Evolutionary conservation across 2,329 filamentous ascomycete species (phyloP), one percentile per base, ranked within the genome.

Genomic region (Aureobasidium leucospermi): DNA sequence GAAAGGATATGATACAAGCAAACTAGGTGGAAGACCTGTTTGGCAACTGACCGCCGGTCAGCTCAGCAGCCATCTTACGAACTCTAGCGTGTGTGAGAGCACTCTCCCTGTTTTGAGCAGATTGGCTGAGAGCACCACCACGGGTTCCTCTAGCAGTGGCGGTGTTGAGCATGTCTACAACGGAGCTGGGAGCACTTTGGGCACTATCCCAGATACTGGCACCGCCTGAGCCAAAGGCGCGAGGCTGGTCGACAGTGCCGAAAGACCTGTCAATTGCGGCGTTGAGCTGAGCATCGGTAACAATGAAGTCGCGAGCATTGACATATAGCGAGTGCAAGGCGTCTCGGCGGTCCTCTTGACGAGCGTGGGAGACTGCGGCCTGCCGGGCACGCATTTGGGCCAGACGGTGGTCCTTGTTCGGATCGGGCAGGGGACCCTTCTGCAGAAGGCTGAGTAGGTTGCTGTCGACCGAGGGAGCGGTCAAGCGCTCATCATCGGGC

Each of bases 281-380:
- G 66, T 88, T 82, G 36, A 99, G 81, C 71, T 96, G 87, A 53
- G 81, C 76, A 71, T 96, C 91, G 28, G 82, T 86, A 16, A 90
- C 86, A 70, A 99, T 96, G 75, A 97, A 99, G 41, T 84, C 78
- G 29, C 88, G 83, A 5, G 94, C 91, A 66, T 91, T 88, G 76
- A 94, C 88, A 75, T 99, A 99, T 11, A 99, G 81, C 61, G 89
- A 85, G 74, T 96, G 90, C 32, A 99, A 76, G 15, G 86, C 82
- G 65, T 93, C 84, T 62, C 83, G 60, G 5, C 70, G 66, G 34
- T 68, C 63, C 39, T 61, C 53, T 32, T 46, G 80, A 53, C 88
- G 83, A 57, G 80, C 78, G 23, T 23, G 23, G 23, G 23, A 60
- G 85, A 79, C 45, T 79, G 77, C 69, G 9, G 73, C 75, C 34